Evolutionary conservation across 768 basidiomycete genomes (phyloP).

Genomic region (Boletus rex-veris): DNA sequence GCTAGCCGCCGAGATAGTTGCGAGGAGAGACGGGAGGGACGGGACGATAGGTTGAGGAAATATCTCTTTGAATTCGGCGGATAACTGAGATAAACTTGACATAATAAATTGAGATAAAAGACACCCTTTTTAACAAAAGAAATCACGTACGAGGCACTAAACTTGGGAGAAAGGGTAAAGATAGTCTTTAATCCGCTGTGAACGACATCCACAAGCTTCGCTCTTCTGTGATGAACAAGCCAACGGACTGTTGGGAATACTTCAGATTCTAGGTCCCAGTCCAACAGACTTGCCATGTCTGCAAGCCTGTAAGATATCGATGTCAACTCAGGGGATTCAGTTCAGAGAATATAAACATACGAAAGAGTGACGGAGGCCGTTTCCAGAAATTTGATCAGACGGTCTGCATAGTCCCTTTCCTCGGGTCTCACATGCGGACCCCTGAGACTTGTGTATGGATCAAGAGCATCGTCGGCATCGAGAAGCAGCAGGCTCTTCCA

Average conservation of each 20-base stretch:
- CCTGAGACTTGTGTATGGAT: conserved; percentile 57
- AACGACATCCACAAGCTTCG: conserved; percentile 84
- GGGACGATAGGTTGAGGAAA: conserved; percentile 64
- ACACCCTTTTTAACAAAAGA: neutral
- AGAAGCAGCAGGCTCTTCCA: conserved; percentile 90
- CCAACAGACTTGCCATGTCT: conserved; percentile 75
- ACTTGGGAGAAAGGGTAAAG: conserved; percentile 68
- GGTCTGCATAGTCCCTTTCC: conserved; percentile 65
- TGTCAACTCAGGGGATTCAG: neutral
- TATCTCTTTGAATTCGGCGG: conserved; percentile 54
- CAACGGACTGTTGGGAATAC: conserved; percentile 89
- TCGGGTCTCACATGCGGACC: conserved; percentile 59
- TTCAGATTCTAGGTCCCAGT: conserved; percentile 80
- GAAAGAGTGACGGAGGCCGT: conserved; percentile 71
- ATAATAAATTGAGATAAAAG: neutral
- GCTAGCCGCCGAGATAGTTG: conserved; percentile 67
- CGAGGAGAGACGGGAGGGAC: conserved; percentile 68
- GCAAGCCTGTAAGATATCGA: conserved; percentile 47
- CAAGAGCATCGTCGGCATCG: conserved; percentile 54
- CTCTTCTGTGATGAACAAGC: conserved; percentile 86
- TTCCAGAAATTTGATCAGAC: conserved; percentile 72
- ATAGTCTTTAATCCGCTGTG: conserved; percentile 77
- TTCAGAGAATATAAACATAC: conserved; percentile 41
- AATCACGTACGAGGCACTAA: conserved; percentile 55
- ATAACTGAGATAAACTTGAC: conserved; percentile 38